These are phyloP conservation scores for Acacia crassicarpa DNA, from an alignment of 306 rosid genomes.

Conservation along the genomic window DNA sequence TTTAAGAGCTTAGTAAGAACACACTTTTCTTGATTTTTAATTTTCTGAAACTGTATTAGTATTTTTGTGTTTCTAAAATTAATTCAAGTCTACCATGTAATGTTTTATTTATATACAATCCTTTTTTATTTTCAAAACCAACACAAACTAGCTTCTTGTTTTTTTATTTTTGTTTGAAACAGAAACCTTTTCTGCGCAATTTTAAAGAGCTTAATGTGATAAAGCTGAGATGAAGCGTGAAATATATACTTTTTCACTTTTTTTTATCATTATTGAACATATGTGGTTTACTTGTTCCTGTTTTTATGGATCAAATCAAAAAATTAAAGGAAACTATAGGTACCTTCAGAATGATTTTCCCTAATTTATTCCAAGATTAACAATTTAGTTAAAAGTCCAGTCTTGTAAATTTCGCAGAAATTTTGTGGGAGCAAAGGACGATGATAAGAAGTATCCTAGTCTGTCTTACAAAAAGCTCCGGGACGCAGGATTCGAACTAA, in stretches of 20 bases:
- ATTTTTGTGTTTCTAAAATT: neutral
- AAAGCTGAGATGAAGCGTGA: neutral
- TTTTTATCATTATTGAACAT: too few relatives aligned
- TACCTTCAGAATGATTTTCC: too few relatives aligned
- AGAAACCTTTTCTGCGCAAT: neutral
- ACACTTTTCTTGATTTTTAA: neutral
- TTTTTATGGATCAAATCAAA: neutral
- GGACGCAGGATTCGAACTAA: slow-evolving; percentile 45
- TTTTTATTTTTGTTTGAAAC: neutral
- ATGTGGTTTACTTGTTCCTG: neutral
- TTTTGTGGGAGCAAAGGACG: neutral
- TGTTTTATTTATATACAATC: neutral
- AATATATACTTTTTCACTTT: too few relatives aligned
- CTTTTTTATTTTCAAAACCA: neutral
- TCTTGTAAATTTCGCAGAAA: slow-evolving; percentile 13
- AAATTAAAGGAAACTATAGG: too few relatives aligned
- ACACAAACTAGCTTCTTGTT: neutral
- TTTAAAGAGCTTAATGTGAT: too few relatives aligned
- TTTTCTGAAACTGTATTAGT: neutral
- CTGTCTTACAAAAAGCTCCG: slow-evolving; percentile 50
- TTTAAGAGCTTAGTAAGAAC: neutral
- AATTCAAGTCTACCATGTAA: neutral
- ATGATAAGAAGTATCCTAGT: slow-evolving; percentile 18
- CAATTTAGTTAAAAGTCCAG: neutral
- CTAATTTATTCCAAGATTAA: too few relatives aligned